Percentiles rank a stretch among this genome's conserved stretches.
phyloP scores from a whole-genome alignment of 2,329 filamentous ascomycete species.

The Colletotrichum sp. region DNA sequence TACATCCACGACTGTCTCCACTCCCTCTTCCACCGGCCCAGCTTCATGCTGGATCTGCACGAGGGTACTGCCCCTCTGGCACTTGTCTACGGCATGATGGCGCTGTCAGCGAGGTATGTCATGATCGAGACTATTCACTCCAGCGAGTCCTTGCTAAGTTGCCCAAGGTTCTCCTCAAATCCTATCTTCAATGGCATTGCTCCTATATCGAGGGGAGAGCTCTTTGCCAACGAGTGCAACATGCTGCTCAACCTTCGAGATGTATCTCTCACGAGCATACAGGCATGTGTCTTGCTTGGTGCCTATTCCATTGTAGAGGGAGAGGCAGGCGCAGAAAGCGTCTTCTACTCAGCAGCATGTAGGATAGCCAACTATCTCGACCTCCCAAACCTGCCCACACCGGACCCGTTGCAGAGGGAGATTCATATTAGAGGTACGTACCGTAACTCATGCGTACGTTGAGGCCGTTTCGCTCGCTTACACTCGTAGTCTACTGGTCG shows the following conservation, averaged over 20 bases:
- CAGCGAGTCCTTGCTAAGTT: neutral
- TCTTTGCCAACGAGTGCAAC: constrained; percentile 25
- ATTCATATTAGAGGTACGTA: constrained; percentile 34
- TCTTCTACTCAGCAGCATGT: constrained; percentile 42
- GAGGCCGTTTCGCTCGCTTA: neutral
- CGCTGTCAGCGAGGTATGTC: constrained; percentile 25
- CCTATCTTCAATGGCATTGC: constrained; percentile 22
- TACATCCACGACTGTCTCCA: constrained; percentile 38
- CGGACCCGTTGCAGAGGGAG: constrained; percentile 36
- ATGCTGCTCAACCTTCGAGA: constrained; percentile 36
- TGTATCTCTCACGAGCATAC: constrained; percentile 39
- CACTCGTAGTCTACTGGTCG: constrained; percentile 23
- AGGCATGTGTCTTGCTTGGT: constrained; percentile 44
- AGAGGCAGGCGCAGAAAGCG: constrained; percentile 37
- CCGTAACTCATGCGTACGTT: too few relatives aligned
- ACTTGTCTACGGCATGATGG: constrained; percentile 29
- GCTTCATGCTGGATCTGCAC: constrained; percentile 26
- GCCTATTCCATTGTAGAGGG: constrained; percentile 36
- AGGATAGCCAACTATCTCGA: constrained; percentile 40
- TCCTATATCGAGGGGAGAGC: constrained; percentile 28
- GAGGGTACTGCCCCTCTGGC: constrained; percentile 25
- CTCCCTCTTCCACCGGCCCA: constrained; percentile 35
- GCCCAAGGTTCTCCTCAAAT: constrained; percentile 25
- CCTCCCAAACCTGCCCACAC: constrained; percentile 34
- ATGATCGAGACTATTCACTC: neutral